Conservation (phyloP, 176 grass and related monocot species). For the Rhynchospora breviuscula region DNA sequence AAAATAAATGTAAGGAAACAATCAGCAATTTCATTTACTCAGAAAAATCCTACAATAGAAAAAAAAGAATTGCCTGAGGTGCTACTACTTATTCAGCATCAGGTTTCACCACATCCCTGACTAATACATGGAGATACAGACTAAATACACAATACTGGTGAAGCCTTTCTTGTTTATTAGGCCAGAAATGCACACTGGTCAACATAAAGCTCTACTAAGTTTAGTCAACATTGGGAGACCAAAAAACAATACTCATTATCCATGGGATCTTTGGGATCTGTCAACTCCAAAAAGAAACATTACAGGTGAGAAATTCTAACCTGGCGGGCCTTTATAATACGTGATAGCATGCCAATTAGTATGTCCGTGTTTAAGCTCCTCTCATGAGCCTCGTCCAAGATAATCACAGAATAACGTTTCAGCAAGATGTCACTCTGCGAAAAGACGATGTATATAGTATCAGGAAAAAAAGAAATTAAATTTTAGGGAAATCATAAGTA, state of each 20-base stretch:
- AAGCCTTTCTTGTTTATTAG: background rate
- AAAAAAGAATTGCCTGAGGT: background rate
- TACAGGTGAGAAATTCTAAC: slow-evolving; percentile 30
- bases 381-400: slow-evolving; percentile 99
- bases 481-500: background rate
- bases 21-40: background rate
- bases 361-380: slow-evolving; percentile 98
- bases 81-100: background rate
- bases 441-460: slow-evolving; percentile 8
- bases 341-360: slow-evolving; percentile 95
- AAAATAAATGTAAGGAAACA: background rate
- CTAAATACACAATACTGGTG: background rate
- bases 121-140: background rate
- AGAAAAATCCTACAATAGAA: background rate
- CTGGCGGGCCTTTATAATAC: slow-evolving; percentile 81
- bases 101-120: background rate
- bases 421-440: slow-evolving; percentile 74
- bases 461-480: slow-evolving; percentile 25
- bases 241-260: background rate
- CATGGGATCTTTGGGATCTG: background rate
- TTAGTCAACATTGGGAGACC: background rate
- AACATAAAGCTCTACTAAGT: background rate
- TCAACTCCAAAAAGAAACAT: background rate
- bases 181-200: background rate
- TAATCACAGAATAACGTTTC: slow-evolving; percentile 77